Percentiles rank a stretch among this genome's conserved stretches.
Conservation (phyloP, 2,329 filamentous ascomycete genomes). For the Scedosporium dehoogii region DNA sequence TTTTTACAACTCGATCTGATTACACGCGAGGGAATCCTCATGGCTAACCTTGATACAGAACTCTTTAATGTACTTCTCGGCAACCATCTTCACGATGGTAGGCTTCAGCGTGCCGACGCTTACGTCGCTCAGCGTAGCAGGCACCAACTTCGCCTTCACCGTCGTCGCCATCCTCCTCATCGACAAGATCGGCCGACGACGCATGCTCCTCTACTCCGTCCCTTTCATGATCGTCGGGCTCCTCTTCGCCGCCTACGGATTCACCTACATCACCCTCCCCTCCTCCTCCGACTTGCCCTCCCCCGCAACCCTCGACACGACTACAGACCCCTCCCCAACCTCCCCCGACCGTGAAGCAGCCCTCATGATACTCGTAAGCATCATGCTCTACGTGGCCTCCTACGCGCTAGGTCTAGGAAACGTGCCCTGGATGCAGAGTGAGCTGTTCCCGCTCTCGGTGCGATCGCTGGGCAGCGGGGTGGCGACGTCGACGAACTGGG, state of each 20-base stretch:
- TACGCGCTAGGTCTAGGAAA: constrained; percentile 86
- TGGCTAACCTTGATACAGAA: constrained; percentile 38
- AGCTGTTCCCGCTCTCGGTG: constrained; percentile 73
- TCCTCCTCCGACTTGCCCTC: constrained; percentile 10
- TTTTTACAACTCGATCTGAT: not conserved
- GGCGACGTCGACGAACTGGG: constrained; percentile 78
- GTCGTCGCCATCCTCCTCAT: constrained; percentile 66
- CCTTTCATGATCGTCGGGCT: constrained; percentile 75
- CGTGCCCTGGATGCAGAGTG: constrained; percentile 93
- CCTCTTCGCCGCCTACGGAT: constrained; percentile 60
- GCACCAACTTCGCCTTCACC: constrained; percentile 76
- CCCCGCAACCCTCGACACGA: constrained; percentile 11
- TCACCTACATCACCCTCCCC: constrained; percentile 49
- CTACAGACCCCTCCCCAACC: constrained; percentile 6
- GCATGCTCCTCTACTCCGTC: constrained; percentile 72
- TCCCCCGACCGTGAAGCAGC: constrained; percentile 25
- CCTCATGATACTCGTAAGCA: constrained; percentile 56
- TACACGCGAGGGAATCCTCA: not conserved
- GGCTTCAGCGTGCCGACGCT: constrained; percentile 72
- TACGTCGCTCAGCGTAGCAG: constrained; percentile 68
- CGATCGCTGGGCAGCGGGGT: constrained; percentile 63
- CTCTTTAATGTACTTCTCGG: constrained; percentile 86
- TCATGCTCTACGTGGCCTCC: constrained; percentile 74
- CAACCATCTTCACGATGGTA: constrained; percentile 68
- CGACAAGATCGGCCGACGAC: constrained; percentile 67